Percentiles rank a stretch among this genome's conserved stretches.
Conservation (phyloP, 345 rosid species). For the Crucihimalaya himalaica region DNA sequence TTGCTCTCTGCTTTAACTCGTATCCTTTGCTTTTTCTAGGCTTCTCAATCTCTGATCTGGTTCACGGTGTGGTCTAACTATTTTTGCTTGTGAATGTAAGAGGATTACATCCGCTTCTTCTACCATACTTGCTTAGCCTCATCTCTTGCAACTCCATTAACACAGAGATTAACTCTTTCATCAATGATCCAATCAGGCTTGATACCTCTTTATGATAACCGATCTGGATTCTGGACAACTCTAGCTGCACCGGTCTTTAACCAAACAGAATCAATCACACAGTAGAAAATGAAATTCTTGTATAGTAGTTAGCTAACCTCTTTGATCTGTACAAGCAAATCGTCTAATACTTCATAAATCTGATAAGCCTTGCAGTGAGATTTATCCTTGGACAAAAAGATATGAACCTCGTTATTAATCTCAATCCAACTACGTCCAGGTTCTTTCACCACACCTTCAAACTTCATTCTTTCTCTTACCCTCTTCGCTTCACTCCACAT, state of each 20-base stretch:
- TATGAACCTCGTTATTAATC: constrained; percentile 45
- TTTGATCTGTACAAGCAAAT: constrained; percentile 55
- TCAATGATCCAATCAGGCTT: constrained; percentile 7
- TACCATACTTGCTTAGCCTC: not conserved
- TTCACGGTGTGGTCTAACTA: constrained; percentile 6
- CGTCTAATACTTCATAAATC: constrained; percentile 47
- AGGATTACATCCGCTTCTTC: not conserved
- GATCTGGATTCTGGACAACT: not conserved
- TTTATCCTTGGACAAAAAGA: constrained; percentile 61
- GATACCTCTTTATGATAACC: not conserved
- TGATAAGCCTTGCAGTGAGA: constrained; percentile 45
- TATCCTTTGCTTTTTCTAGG: constrained; percentile 15
- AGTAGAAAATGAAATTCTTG: not conserved
- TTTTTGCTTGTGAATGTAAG: not conserved
- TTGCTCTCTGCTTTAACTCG: not conserved
- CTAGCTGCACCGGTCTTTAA: constrained; percentile 9
- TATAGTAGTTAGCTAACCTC: constrained; percentile 29
- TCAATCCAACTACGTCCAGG: constrained; percentile 76
- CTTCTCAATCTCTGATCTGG: not conserved
- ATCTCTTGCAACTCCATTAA: constrained; percentile 3
- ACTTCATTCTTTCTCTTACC: constrained; percentile 68
- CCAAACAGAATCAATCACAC: constrained; percentile 8
- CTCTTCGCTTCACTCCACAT: constrained; percentile 70
- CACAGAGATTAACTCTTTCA: constrained; percentile 2
- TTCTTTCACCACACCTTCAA: constrained; percentile 64